A percentile compares a stretch with the other conserved stretches of the same genome.
Conservation (phyloP, 192 early-diverging fungal genomes). For the Thoreauomyces humboldtii region DNA sequence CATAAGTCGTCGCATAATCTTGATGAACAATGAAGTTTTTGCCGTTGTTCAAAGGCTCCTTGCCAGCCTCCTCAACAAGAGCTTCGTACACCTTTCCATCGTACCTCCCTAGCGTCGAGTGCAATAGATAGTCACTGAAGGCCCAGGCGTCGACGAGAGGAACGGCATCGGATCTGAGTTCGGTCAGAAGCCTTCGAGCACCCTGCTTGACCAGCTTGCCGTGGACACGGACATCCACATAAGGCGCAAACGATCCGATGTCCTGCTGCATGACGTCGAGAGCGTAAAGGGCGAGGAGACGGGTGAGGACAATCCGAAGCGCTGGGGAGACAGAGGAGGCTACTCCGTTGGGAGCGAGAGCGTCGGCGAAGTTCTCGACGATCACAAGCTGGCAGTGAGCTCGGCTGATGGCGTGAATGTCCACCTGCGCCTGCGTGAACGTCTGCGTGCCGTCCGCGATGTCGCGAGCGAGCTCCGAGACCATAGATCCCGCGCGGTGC, state of each 20-base stretch:
- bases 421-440: constrained; percentile 76
- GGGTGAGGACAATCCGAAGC: background rate
- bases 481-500: constrained; percentile 70
- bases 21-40: constrained; percentile 45
- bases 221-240: constrained; percentile 17
- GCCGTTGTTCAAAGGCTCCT: constrained; percentile 73
- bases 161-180: constrained; percentile 73
- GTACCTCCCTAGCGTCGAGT: constrained; percentile 72
- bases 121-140: constrained; percentile 70
- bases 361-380: constrained; percentile 68
- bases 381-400: constrained; percentile 80
- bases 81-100: constrained; percentile 81
- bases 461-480: constrained; percentile 57
- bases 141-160: constrained; percentile 78
- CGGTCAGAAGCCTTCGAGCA: constrained; percentile 55
- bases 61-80: constrained; percentile 69
- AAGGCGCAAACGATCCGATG: constrained; percentile 7
- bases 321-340: constrained; percentile 25
- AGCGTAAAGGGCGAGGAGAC: constrained; percentile 10
- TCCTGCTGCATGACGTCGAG: constrained; percentile 13
- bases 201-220: constrained; percentile 27
- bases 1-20: constrained; percentile 48
- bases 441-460: constrained; percentile 59
- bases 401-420: constrained; percentile 67
- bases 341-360: constrained; percentile 42